phyloP scores from a whole-genome alignment of 2,329 filamentous ascomycete species.

The Colletotrichum navitas region DNA sequence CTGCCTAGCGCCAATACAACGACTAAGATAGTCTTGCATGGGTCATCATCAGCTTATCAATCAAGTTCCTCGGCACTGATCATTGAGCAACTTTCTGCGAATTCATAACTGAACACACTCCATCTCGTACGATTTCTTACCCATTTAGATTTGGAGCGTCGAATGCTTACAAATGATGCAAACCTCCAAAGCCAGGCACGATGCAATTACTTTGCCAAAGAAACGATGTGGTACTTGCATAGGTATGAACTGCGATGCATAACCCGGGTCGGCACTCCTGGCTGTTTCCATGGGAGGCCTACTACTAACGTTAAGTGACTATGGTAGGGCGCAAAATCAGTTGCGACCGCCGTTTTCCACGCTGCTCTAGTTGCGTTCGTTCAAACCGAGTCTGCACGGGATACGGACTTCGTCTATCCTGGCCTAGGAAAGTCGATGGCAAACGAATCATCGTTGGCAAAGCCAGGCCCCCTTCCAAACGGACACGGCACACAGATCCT shows the following conservation, averaged over 20 bases:
- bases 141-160: not conserved
- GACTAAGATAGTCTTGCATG: too few species aligned
- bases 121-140: too few species aligned
- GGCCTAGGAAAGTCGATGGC: conserved; percentile 47
- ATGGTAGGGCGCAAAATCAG: conserved; percentile 45
- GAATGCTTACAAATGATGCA: not conserved
- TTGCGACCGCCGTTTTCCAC: conserved; percentile 45
- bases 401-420: conserved; percentile 48
- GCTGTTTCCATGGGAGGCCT: not conserved
- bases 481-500: too few species aligned
- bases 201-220: not conserved
- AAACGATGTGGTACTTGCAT: conserved; percentile 22
- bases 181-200: not conserved
- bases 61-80: not conserved
- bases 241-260: not conserved
- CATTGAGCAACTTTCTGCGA: conserved; percentile 18
- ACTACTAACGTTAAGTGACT: not conserved
- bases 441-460: conserved; percentile 44
- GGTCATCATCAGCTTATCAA: conserved; percentile 2
- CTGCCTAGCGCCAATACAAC: conserved; percentile 5
- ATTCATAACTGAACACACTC: not conserved
- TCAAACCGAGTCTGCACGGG: conserved; percentile 45
- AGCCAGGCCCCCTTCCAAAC: not conserved
- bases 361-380: conserved; percentile 44
- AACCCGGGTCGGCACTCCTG: not conserved